These are phyloP conservation scores for Alternaria gansuensis DNA, from an alignment of 2,329 filamentous ascomycete genomes.

Conservation along the genomic window DNA sequence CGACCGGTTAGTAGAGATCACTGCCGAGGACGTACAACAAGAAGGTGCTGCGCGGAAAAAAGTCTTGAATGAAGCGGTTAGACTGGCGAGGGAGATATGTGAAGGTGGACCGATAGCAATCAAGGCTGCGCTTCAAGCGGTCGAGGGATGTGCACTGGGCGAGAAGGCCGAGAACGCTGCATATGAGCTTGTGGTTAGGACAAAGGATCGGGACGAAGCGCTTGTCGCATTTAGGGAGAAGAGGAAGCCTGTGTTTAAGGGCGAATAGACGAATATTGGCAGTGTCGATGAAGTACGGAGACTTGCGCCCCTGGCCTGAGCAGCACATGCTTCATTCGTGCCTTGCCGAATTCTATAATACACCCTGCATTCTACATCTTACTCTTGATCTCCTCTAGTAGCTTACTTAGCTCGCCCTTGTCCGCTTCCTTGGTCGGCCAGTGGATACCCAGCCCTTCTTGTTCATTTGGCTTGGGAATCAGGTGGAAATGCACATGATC, in stretches of 20 bases:
- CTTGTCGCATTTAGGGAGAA: constrained; percentile 84
- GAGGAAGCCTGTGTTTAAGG: constrained; percentile 73
- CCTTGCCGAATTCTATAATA: not conserved
- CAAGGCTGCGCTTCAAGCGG: constrained; percentile 79
- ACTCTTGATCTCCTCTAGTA: constrained; percentile 83
- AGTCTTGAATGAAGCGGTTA: constrained; percentile 78
- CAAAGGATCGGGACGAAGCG: constrained; percentile 88
- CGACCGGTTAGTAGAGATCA: constrained; percentile 86
- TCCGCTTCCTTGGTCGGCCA: constrained; percentile 82
- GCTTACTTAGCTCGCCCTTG: constrained; percentile 82
- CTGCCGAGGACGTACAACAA: constrained; percentile 63
- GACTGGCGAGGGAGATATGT: constrained; percentile 84
- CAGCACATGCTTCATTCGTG: constrained; percentile 35
- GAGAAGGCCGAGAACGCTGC: constrained; percentile 86
- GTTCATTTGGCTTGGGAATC: constrained; percentile 91
- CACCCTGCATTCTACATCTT: constrained; percentile 71
- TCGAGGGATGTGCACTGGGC: constrained; percentile 69
- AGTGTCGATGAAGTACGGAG: not conserved
- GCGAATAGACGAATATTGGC: constrained; percentile 43
- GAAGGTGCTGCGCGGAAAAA: constrained; percentile 68
- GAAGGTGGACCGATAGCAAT: constrained; percentile 88
- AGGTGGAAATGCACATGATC: constrained; percentile 97
- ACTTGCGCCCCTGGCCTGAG: not conserved
- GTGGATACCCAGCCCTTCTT: constrained; percentile 78
- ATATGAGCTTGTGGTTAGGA: constrained; percentile 83